A percentile compares a stretch with the other conserved stretches of the same genome.
These are phyloP conservation scores for Parastagonospora avenae DNA, from an alignment of 2,329 filamentous ascomycete genomes.

Conservation along the genomic window DNA sequence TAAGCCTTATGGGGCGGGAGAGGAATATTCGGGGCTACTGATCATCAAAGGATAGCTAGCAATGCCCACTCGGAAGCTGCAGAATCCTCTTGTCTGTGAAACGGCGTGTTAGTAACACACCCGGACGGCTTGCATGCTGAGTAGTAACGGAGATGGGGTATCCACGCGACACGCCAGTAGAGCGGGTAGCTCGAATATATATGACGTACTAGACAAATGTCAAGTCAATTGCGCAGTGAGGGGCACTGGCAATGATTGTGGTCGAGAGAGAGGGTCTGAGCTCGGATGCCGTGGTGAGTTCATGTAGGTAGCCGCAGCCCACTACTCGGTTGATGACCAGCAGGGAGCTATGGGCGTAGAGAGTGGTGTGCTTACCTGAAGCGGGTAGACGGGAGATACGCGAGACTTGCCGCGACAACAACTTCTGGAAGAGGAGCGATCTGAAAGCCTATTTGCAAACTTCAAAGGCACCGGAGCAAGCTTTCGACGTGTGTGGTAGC, in stretches of 20 bases:
- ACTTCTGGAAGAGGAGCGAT: neutral
- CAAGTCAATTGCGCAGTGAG: neutral
- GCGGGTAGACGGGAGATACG: conserved; percentile 15
- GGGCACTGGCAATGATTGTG: neutral
- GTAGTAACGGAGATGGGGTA: conserved; percentile 7
- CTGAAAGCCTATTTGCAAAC: too few relatives aligned
- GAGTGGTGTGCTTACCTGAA: conserved; percentile 12
- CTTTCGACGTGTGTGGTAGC: too few relatives aligned
- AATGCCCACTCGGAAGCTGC: conserved; percentile 14
- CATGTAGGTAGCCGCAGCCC: conserved; percentile 40
- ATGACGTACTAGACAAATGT: conserved; percentile 16
- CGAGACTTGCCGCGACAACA: conserved; percentile 12
- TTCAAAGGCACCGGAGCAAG: too few relatives aligned
- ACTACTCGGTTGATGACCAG: conserved; percentile 21
- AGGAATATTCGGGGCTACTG: conserved; percentile 12
- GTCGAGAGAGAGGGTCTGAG: conserved; percentile 3
- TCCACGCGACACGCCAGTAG: conserved; percentile 8
- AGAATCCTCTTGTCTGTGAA: conserved; percentile 10
- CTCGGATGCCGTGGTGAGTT: conserved; percentile 8
- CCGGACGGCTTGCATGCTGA: conserved; percentile 12
- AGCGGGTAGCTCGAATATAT: neutral
- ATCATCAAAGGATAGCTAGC: conserved; percentile 33
- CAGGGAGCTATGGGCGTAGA: conserved; percentile 26
- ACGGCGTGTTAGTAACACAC: conserved; percentile 18
- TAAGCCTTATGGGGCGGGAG: conserved; percentile 20